These are phyloP conservation scores for Zygosaccharomyces sapae DNA, from an alignment of 1,139 yeast species.

Conservation along the genomic window DNA sequence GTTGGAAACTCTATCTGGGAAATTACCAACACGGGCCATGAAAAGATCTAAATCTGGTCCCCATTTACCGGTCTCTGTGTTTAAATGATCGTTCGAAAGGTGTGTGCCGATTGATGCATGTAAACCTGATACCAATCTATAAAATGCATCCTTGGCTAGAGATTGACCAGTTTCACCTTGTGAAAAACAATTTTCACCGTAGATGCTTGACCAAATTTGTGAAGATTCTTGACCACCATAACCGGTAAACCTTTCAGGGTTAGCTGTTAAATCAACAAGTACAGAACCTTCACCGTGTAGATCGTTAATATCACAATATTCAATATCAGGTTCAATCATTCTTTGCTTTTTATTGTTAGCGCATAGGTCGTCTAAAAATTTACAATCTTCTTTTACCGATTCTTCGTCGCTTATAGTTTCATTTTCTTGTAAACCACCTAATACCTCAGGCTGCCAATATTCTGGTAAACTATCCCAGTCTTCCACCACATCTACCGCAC, in stretches of 20 bases:
- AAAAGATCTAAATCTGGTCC: slow-evolving; percentile 78
- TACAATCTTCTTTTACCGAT: slow-evolving; percentile 35
- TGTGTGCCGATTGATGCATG: slow-evolving; percentile 96
- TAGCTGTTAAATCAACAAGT: slow-evolving; percentile 76
- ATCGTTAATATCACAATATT: slow-evolving; percentile 47
- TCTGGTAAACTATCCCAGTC: slow-evolving; percentile 69
- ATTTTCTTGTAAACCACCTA: slow-evolving; percentile 57
- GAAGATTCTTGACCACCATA: slow-evolving; percentile 90
- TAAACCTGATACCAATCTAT: slow-evolving; percentile 84
- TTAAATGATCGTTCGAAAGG: slow-evolving; percentile 76
- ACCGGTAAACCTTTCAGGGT: slow-evolving; percentile 96
- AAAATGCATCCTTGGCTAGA: slow-evolving; percentile 80
- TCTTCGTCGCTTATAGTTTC: slow-evolving; percentile 38
- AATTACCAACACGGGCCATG: slow-evolving; percentile 84
- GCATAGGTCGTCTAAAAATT: slow-evolving; percentile 35
- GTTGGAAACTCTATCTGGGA: slow-evolving; percentile 84
- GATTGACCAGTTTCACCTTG: slow-evolving; percentile 52
- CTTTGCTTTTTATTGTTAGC: slow-evolving; percentile 15
- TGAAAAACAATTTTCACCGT: slow-evolving; percentile 83
- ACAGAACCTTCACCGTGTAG: slow-evolving; percentile 51
- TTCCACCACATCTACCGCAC: slow-evolving; percentile 80
- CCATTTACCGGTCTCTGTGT: slow-evolving; percentile 71
- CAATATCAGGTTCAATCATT: slow-evolving; percentile 33
- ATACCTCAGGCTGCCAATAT: slow-evolving; percentile 64
- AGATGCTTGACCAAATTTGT: slow-evolving; percentile 90